phyloP scores from a whole-genome alignment of 306 rosid species.

The Dicorynia guianensis region DNA sequence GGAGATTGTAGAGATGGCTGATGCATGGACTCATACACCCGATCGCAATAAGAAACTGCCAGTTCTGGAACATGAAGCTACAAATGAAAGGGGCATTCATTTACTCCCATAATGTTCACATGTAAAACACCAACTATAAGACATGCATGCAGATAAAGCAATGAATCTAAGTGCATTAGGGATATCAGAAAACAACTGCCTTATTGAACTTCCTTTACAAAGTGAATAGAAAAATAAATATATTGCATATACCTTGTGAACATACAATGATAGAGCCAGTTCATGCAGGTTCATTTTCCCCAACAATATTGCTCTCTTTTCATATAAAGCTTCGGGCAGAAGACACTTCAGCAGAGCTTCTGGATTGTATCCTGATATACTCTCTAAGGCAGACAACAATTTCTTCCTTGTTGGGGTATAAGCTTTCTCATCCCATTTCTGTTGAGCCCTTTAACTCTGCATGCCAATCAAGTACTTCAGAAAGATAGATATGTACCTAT shows the following conservation, averaged over 20 bases:
- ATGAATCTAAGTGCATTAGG: conserved; percentile 25
- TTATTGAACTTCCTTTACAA: conserved; percentile 13
- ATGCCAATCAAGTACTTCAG: conserved; percentile 94
- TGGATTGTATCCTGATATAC: conserved; percentile 85
- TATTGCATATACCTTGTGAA: conserved; percentile 77
- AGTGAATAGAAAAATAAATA: conserved; percentile 12
- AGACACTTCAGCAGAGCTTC: conserved; percentile 85
- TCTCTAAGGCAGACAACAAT: conserved; percentile 79
- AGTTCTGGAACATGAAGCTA: conserved; percentile 88
- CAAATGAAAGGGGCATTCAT: conserved; percentile 44
- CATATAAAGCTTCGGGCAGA: conserved; percentile 85
- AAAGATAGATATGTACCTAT: conserved; percentile 87
- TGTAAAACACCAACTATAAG: conserved; percentile 30
- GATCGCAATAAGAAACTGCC: conserved; percentile 93
- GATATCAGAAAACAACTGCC: conserved; percentile 27
- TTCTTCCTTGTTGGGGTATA: conserved; percentile 83
- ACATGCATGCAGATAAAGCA: conserved; percentile 30
- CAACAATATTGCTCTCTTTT: conserved; percentile 89
- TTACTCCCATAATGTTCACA: conserved; percentile 32
- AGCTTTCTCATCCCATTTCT: conserved; percentile 89
- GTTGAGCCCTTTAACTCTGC: conserved; percentile 72
- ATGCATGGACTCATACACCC: conserved; percentile 70
- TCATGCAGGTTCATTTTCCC: conserved; percentile 98
- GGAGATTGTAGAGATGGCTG: conserved; percentile 71
- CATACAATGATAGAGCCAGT: conserved; percentile 88